These are phyloP conservation scores for Ascochyta clinopodiicola DNA, from an alignment of 2,329 filamentous ascomycete genomes.

Conservation along the genomic window DNA sequence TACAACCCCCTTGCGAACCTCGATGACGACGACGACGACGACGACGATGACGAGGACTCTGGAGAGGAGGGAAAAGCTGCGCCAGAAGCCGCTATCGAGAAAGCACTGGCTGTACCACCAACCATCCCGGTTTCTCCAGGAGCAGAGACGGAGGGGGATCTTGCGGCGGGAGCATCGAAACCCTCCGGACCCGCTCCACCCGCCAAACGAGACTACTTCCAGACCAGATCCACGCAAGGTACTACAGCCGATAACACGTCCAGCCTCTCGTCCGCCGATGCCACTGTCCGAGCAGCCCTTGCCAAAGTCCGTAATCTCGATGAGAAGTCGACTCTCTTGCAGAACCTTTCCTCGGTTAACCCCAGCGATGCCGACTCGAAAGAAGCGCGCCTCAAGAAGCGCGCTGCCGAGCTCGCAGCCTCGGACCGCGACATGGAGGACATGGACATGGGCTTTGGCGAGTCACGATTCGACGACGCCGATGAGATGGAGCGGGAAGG, in stretches of 20 bases:
- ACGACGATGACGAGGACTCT: conserved; percentile 47
- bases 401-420: conserved; percentile 70
- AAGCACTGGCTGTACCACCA: not conserved
- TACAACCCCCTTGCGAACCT: conserved; percentile 66
- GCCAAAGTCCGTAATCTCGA: conserved; percentile 72
- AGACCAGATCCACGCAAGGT: conserved; percentile 12
- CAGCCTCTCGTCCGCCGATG: conserved; percentile 63
- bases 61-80: conserved; percentile 15
- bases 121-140: conserved; percentile 1
- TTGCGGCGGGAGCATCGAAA: conserved; percentile 6
- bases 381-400: conserved; percentile 69
- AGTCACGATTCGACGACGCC: conserved; percentile 84
- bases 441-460: conserved; percentile 93
- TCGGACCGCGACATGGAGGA: conserved; percentile 84
- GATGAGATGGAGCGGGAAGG: conserved; percentile 73
- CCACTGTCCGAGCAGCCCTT: conserved; percentile 80
- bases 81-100: not conserved
- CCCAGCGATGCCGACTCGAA: conserved; percentile 55
- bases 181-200: conserved; percentile 11
- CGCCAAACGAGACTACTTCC: conserved; percentile 33
- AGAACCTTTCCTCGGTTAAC: conserved; percentile 36
- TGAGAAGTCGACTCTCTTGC: conserved; percentile 54
- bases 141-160: conserved; percentile 8
- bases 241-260: conserved; percentile 42
- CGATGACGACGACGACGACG: conserved; percentile 56